Conservation (phyloP, 768 basidiomycete species). For the Russula dissimulans region DNA sequence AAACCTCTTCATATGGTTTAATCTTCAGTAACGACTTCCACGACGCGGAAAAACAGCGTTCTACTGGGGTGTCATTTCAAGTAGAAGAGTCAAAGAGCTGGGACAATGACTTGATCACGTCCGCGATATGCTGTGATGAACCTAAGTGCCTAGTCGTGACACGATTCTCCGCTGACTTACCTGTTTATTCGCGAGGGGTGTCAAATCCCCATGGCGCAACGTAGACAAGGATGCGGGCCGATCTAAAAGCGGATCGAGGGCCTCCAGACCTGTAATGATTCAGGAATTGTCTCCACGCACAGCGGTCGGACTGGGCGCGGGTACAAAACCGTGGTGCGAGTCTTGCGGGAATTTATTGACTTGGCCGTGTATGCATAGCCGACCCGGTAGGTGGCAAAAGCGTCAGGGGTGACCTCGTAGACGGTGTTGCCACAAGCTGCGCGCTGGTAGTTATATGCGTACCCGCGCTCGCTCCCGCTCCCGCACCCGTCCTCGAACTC, state of each 20-base stretch:
- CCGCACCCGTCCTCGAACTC: neutral
- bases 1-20: neutral
- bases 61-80: neutral
- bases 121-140: neutral
- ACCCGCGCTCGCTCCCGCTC: too few relatives aligned
- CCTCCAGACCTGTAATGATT: neutral
- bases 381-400: too few relatives aligned
- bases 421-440: too few relatives aligned
- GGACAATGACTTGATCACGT: neutral
- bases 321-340: neutral
- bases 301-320: neutral
- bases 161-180: neutral
- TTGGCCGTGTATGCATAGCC: neutral
- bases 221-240: neutral
- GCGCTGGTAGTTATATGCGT: neutral
- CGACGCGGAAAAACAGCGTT: neutral
- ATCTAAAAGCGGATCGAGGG: neutral
- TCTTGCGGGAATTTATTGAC: constrained; percentile 9
- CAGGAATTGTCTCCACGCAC: neutral
- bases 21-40: constrained; percentile 5
- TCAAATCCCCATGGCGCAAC: too few relatives aligned
- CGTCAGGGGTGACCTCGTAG: too few relatives aligned
- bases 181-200: neutral
- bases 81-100: neutral
- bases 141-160: neutral